Evolutionary conservation across 495 filamentous ascomycete species (phyloP), one percentile per base, ranked within the genome.

Genomic region (Podospora appendiculata): DNA sequence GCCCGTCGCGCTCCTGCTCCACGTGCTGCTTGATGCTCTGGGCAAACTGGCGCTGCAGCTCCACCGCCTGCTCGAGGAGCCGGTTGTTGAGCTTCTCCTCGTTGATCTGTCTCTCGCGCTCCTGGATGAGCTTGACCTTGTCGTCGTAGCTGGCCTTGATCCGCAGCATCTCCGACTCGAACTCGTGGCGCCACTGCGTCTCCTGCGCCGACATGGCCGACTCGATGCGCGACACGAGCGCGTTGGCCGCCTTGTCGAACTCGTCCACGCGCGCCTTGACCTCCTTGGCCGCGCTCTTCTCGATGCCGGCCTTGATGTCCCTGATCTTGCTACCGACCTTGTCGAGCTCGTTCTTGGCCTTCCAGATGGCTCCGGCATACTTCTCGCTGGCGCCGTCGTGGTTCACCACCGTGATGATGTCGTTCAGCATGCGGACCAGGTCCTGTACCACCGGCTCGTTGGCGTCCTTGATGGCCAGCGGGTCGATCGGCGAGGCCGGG

Each of bases 361-460:
- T 87, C 40, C 76, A 68, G 47, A 98, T 81, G 3, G 89, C 84
- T 16, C 77, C 72, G 36, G 77, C 80, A 69, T 91, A 95, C 65
- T 85, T 89, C 56, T 74, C 70, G 49, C 82, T 78, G 47, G 80
- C 74, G 50, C 86, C 82, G 59, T 95, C 90, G 49, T 86, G 83
- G 66, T 96, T 95, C 51, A 96, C 82, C 33, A 92, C 87, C 1
- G 87, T 82, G 65, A 98, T 95, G 64, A 98, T 86, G 68, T 92
- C 88, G 70, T 98, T 98, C 57, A 97, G 77, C 62, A 93, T 90
- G 72, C 88, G 92, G 50, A 93, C 87, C n/a, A 98, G 74, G 62
- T 96, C 88, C 69, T 95, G 89, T 5, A 96, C 88, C 18, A 95
- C 74, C 5, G 88, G 84, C 59, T 97, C 93, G 52, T 85, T 80